phyloP scores from a whole-genome alignment of 345 rosid genomes.

The Geranium brycei region DNA sequence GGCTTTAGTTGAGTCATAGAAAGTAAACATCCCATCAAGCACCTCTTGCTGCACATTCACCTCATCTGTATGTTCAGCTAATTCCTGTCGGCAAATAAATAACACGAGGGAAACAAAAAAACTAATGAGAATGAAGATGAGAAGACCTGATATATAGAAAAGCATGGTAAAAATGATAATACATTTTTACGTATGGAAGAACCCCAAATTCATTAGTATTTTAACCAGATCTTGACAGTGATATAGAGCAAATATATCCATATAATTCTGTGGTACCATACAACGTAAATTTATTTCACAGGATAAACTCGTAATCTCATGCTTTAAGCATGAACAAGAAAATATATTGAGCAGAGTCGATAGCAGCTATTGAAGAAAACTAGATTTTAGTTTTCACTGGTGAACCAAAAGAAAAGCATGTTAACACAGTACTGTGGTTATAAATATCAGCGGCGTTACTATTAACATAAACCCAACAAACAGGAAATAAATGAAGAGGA shows the following conservation, averaged over 20 bases:
- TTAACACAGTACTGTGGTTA: not conserved
- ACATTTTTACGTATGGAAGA: too few species aligned
- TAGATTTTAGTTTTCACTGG: not conserved
- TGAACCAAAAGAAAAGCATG: not conserved
- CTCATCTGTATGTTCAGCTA: conserved; percentile 65
- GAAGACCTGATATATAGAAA: not conserved
- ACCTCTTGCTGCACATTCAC: conserved; percentile 68
- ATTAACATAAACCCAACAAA: not conserved
- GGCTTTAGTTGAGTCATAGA: conserved; percentile 72
- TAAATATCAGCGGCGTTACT: not conserved
- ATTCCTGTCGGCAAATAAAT: conserved; percentile 49
- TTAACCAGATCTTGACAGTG: too few species aligned
- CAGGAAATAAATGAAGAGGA: not conserved
- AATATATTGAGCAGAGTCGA: not conserved
- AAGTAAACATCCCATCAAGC: conserved; percentile 73
- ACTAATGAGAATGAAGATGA: not conserved
- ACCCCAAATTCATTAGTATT: not conserved
- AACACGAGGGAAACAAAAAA: not conserved
- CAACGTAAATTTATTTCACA: not conserved
- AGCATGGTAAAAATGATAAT: not conserved
- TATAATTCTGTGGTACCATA: not conserved
- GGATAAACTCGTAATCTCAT: not conserved
- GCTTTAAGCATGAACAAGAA: not conserved
- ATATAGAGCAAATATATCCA: too few species aligned
- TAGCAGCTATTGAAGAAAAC: not conserved